These are phyloP conservation scores for Juncus inflexus DNA, from an alignment of 176 grass and related monocot species.

Conservation along the genomic window DNA sequence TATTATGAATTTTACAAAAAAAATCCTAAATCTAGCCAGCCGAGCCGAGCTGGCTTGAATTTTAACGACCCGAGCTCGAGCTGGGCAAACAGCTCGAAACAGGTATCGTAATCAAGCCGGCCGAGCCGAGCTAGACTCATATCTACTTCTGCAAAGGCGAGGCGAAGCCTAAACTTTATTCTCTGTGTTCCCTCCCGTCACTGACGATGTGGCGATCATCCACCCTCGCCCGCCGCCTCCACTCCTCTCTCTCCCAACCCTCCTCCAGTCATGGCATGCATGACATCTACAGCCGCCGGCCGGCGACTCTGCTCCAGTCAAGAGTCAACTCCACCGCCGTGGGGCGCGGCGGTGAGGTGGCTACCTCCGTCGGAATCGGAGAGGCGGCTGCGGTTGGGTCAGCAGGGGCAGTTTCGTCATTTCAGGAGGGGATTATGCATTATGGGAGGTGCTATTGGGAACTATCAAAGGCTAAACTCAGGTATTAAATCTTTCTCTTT, in stretches of 20 bases:
- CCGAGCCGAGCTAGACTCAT: too few relatives aligned
- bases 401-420: slow-evolving; percentile 31
- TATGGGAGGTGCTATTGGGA: slow-evolving; percentile 85
- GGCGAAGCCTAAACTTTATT: too few relatives aligned
- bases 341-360: background rate
- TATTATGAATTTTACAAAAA: too few relatives aligned
- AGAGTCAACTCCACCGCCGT: slow-evolving; percentile 5
- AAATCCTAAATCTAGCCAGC: too few relatives aligned
- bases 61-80: too few relatives aligned
- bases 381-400: slow-evolving; percentile 32
- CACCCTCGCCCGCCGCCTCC: slow-evolving; percentile 18
- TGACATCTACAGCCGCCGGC: slow-evolving; percentile 4
- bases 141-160: too few relatives aligned
- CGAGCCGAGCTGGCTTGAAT: too few relatives aligned
- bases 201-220: slow-evolving; percentile 14
- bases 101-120: too few relatives aligned
- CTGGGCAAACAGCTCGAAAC: too few relatives aligned
- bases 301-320: slow-evolving; percentile 11
- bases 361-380: slow-evolving; percentile 12
- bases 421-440: slow-evolving; percentile 38
- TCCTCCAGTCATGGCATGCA: background rate
- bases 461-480: slow-evolving; percentile 91
- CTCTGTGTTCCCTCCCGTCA: background rate
- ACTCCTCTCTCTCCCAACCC: slow-evolving; percentile 5
- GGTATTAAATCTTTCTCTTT: slow-evolving; percentile 47